A percentile compares a stretch with the other conserved stretches of the same genome.
Conservation (phyloP, 2,329 filamentous ascomycete genomes). For the Paecilomyces formosus region DNA sequence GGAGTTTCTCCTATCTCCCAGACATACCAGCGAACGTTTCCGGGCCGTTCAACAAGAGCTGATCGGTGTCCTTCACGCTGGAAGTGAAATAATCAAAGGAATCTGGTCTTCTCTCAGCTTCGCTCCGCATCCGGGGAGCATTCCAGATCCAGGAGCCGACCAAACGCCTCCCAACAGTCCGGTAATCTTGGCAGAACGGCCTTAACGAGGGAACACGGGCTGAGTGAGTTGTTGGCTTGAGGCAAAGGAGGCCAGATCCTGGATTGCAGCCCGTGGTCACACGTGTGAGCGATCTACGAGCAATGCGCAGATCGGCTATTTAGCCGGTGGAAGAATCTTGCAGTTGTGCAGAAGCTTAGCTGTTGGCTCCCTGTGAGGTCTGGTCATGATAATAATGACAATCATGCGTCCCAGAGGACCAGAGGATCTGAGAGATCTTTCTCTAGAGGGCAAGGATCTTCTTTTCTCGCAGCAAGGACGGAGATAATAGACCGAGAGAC, state of each 20-base stretch:
- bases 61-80: neutral
- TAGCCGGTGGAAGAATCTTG: neutral
- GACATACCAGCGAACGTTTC: neutral
- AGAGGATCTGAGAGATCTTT: too few species aligned
- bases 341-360: neutral
- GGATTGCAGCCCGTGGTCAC: neutral
- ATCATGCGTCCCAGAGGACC: too few species aligned
- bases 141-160: neutral
- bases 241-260: neutral
- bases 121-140: neutral
- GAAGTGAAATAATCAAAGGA: neutral
- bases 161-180: neutral
- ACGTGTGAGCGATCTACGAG: neutral
- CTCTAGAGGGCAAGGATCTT: too few species aligned
- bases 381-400: neutral
- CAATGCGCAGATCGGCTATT: neutral
- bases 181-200: neutral
- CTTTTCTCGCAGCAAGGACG: too few species aligned
- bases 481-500: too few species aligned
- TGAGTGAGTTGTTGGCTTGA: neutral
- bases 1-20: neutral
- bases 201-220: neutral
- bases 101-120: neutral
- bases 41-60: neutral
- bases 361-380: neutral